Evolutionary conservation across 805 yeast species (phyloP).

Genomic region (Yueomyces sp.): DNA sequence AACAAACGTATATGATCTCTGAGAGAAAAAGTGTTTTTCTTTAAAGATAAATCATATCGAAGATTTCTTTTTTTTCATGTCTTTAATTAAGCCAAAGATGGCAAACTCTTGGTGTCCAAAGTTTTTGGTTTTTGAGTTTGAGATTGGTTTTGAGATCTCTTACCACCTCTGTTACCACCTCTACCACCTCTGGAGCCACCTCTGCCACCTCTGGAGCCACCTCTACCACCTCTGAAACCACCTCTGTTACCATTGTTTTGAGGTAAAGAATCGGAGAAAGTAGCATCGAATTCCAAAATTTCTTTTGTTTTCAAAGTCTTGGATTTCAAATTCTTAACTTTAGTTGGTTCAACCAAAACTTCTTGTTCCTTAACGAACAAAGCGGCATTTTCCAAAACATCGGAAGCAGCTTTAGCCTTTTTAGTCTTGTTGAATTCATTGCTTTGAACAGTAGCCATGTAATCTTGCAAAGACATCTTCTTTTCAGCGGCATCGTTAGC

Average conservation of each 20-base stretch:
- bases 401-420: conserved; percentile 26
- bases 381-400: conserved; percentile 32
- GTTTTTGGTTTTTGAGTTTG: conserved; percentile 22
- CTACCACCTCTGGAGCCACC: conserved; percentile 22
- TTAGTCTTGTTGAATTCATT: conserved; percentile 37
- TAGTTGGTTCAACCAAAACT: conserved; percentile 44
- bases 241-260: conserved; percentile 21
- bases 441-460: conserved; percentile 51
- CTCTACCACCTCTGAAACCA: conserved; percentile 22
- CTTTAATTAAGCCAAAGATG: conserved; percentile 40
- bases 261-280: conserved; percentile 47
- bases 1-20: too few species aligned
- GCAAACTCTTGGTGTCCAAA: conserved; percentile 55
- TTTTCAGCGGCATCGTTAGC: conserved; percentile 36
- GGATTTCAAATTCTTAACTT: conserved; percentile 51
- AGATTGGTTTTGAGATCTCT: conserved; percentile 10
- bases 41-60: too few species aligned
- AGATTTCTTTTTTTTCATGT: too few species aligned
- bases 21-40: too few species aligned
- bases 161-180: conserved; percentile 31
- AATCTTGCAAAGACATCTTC: conserved; percentile 68
- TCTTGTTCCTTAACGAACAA: conserved; percentile 53
- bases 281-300: conserved; percentile 59
- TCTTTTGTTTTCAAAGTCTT: conserved; percentile 77
- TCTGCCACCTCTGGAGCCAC: conserved; percentile 22